Evolutionary conservation across 805 yeast species (phyloP).

Genomic region (Millerozyma miso): DNA sequence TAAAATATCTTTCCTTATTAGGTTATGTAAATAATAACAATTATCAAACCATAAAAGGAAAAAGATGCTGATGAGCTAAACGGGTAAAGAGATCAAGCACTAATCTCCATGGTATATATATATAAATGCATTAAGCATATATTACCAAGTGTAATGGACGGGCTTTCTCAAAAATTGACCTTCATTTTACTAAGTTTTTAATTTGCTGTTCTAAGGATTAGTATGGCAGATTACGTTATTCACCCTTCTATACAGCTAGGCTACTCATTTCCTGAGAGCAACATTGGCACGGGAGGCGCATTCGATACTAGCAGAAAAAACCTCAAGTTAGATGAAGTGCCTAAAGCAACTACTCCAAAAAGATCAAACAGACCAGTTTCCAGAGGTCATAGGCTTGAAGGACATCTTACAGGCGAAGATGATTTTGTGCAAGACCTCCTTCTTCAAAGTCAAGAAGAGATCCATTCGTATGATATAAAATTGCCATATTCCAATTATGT

Average conservation of each 20-base stretch:
- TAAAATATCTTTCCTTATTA: neutral
- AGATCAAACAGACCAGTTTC: slow-evolving; percentile 1
- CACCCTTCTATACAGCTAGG: slow-evolving; percentile 11
- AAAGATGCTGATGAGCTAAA: neutral
- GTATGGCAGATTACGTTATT: slow-evolving; percentile 6
- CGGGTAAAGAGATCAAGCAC: neutral
- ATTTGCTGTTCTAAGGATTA: neutral
- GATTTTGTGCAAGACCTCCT: slow-evolving; percentile 22
- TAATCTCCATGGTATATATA: slow-evolving; percentile 1
- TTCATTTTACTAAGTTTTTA: neutral
- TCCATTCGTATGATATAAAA: slow-evolving; percentile 11
- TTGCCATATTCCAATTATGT: slow-evolving; percentile 12
- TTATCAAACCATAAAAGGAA: slow-evolving; percentile 7
- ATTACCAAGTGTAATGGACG: no score
- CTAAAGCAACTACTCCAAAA: neutral
- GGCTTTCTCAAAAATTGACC: no score
- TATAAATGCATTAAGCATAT: no score
- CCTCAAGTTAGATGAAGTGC: slow-evolving; percentile 8
- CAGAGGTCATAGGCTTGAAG: neutral
- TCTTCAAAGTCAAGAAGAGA: slow-evolving; percentile 11
- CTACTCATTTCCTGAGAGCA: slow-evolving; percentile 10
- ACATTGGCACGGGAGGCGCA: neutral
- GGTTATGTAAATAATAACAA: slow-evolving; percentile 12
- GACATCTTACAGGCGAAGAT: slow-evolving; percentile 1
- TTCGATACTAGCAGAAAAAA: slow-evolving; percentile 9